Percentiles rank a stretch among this genome's conserved stretches.
Evolutionary conservation across 257 asterid genomes (phyloP).

Genomic region (Solanum paucissectum): DNA sequence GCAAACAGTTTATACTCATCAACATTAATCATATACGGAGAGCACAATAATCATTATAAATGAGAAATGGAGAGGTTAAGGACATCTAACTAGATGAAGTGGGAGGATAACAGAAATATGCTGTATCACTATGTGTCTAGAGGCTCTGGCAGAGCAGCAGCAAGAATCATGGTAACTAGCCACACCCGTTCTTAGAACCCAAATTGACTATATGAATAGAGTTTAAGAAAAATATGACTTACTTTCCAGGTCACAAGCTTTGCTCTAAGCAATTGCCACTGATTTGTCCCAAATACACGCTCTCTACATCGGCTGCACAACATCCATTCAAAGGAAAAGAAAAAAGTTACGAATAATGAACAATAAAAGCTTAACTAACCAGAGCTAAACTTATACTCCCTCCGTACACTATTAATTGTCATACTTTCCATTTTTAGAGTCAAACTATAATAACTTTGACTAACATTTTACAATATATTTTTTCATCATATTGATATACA

Average conservation of each 20-base stretch:
- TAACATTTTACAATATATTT: no score
- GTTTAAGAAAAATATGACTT: constrained; percentile 2
- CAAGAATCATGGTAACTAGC: neutral
- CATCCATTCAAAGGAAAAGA: neutral
- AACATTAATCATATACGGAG: neutral
- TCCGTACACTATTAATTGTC: no score
- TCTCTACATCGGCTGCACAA: constrained; percentile 45
- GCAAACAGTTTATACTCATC: neutral
- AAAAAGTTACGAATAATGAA: neutral
- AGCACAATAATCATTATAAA: neutral
- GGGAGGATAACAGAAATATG: neutral
- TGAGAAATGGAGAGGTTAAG: neutral
- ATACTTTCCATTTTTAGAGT: no score
- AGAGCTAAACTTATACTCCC: neutral
- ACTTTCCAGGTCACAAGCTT: constrained; percentile 88
- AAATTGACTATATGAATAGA: neutral
- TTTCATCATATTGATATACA: no score
- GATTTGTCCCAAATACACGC: constrained; percentile 61
- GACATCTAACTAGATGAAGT: neutral
- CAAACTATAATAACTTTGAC: no score
- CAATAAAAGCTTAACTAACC: neutral
- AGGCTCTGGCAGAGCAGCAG: neutral
- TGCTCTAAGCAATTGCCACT: constrained; percentile 54
- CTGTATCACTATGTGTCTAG: neutral
- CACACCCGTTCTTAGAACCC: neutral